These are phyloP conservation scores for Polytrichum commune DNA, from an alignment of 225 moss, liverwort and hornwort species.

Conservation along the genomic window DNA sequence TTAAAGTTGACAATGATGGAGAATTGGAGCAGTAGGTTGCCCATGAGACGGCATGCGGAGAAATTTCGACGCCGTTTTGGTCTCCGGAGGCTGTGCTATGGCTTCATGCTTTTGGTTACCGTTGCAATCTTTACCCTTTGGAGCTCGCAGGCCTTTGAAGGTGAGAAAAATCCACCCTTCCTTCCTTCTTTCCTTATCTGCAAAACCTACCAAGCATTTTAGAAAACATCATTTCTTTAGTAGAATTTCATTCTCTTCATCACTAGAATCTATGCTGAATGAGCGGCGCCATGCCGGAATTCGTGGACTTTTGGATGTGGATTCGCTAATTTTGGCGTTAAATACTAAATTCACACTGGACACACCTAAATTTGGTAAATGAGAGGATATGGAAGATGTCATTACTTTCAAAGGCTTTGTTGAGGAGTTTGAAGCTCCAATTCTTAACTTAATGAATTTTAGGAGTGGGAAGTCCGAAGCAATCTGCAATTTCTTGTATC, in stretches of 20 bases:
- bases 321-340: no score
- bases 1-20: no score
- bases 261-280: neutral
- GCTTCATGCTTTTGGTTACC: neutral
- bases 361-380: no score
- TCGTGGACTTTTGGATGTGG: no score
- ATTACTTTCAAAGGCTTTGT: no score
- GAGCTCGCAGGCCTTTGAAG: slow-evolving; percentile 3
- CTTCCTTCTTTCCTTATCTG: neutral
- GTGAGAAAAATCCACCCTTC: neutral
- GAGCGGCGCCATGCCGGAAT: neutral
- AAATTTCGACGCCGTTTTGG: slow-evolving; percentile 1
- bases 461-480: no score
- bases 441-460: neutral
- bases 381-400: no score
- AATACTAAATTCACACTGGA: no score
- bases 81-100: neutral
- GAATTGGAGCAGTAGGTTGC: neutral
- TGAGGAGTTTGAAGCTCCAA: neutral
- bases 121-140: neutral
- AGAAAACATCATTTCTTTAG: no score
- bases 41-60: slow-evolving; percentile 2
- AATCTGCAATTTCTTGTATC: no score
- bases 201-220: neutral
- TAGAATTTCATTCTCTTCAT: no score